Base-by-base conservation (phyloP, 2,329 filamentous ascomycete species). In the Aspergillus proliferans region DNA sequence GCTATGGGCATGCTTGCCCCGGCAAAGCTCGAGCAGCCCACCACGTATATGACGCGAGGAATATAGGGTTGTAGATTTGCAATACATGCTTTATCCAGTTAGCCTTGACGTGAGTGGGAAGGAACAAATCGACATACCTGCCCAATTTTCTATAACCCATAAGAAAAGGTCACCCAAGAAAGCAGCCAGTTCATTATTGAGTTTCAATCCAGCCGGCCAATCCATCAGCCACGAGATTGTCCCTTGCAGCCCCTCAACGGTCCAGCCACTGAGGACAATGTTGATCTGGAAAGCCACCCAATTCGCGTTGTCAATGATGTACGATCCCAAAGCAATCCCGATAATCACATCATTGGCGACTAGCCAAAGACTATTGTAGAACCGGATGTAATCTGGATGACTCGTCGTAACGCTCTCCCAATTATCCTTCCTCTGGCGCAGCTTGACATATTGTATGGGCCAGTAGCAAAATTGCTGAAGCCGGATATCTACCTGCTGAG, bases 91-190 rank as follows among this genome's bases (percentile, higher is more conserved):
- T 48, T 6, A 12, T 26, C n/a, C 21, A 44, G 56, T 61, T 47
- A 63, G 57, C 43, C 47, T 10, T 26, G 14, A 21, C 24, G 6
- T 22, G 39, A 56, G n/a, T 19, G 24, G n/a, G 7, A 30, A 39
- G 8, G 4, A 24, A 40, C 10, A 18, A 28, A 7, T 43, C 42
- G 10, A 14, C 73, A 66, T 74, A 88, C 87, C 86, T 49, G 88
- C 87, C 93, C 93, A 98, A 65, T 96, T 94, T 57, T 96, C 91
- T 56, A 98, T 97, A 43, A 98, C 93, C 93, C 93, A 98, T 2
- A 97, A 76, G 64, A 98, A 98, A 3, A 98, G 74, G 62, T 97
- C 92, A 54, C 93, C 93, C 10, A 98, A 79, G 60, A 98, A 98
- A n/a, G 82, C 81, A 2, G 91, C 93, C 36, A 98, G 76, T 68